Base-by-base conservation (phyloP, 2,329 filamentous ascomycete genomes). In the Triangularia verruculosa region DNA sequence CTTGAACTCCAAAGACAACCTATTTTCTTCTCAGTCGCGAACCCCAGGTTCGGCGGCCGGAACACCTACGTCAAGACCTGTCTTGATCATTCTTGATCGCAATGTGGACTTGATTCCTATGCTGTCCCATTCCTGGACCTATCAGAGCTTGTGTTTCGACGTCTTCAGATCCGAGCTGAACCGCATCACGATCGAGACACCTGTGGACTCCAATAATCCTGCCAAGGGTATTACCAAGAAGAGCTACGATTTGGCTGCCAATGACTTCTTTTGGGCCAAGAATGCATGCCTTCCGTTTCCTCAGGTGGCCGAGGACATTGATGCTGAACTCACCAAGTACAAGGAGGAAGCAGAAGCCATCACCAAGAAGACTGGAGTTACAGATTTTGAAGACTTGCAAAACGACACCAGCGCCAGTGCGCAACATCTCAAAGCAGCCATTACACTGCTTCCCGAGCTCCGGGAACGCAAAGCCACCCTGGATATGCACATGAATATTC, bases 401-500 rank as follows among this genome's bases (percentile, higher is more conserved):
- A 93, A 92, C 69, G 93, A 97, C 73, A 92, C 90, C 1, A 91
- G 89, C 70, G 89, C 92, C 43, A 96, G 92, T 63, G 93, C 95
- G 15, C 92, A 96, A 71, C 95, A 99, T 75, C 84, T 99, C 54
- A 99, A 98, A 78, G 92, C 93, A 3, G 96, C 94, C 12, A 97
- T 99, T 71, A 96, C 94, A 0, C 80, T 97, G 22, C 82, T 99
- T 13, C 96, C 95, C 0, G 94, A 98, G 75, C 82, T 99, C 69
- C 85, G 93, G 67, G 95, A 98, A 76, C 88, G 95, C 64, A 99
- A 99, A 75, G 88, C 89, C n/a, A 85, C 89, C 20, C 84, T 99
- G 4, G 95, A 97, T 74, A 98, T 97, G 91, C 95, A 99, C 76
- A 99, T 99, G 95, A 97, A 96, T 74, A 97, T 98, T 64, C 83